Conservation (phyloP, 768 basidiomycete species). For the Naematelia aurantialba region DNA sequence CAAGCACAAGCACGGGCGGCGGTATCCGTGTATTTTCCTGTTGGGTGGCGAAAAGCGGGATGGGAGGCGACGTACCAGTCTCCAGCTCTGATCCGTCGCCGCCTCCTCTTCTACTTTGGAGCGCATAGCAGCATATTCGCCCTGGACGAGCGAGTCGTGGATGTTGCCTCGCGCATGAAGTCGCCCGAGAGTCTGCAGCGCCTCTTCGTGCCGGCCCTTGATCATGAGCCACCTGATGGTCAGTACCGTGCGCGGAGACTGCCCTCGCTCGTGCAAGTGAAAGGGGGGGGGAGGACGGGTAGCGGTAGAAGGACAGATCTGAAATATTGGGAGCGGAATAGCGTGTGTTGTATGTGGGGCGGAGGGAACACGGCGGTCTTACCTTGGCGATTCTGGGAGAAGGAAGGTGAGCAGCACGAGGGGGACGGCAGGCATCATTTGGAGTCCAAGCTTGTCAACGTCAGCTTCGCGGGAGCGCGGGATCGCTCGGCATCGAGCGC, state of each 20-base stretch:
- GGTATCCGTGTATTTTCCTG: too few species aligned
- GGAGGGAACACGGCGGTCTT: too few species aligned
- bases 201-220: slow-evolving; percentile 57
- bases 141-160: slow-evolving; percentile 55
- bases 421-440: slow-evolving; percentile 55
- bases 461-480: too few species aligned
- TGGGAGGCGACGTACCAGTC: slow-evolving; percentile 18
- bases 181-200: slow-evolving; percentile 54
- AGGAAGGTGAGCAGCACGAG: slow-evolving; percentile 57
- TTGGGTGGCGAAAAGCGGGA: too few species aligned
- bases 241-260: neutral
- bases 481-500: too few species aligned
- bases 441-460: slow-evolving; percentile 55
- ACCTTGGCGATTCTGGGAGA: slow-evolving; percentile 57
- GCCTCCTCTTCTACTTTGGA: slow-evolving; percentile 43
- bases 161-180: slow-evolving; percentile 58
- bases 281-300: neutral
- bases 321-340: neutral
- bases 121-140: slow-evolving; percentile 44
- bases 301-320: neutral
- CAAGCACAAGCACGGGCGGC: too few species aligned
- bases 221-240: slow-evolving; percentile 56
- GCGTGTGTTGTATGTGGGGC: too few species aligned
- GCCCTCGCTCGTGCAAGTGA: neutral
- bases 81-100: slow-evolving; percentile 52